Evolutionary conservation across 1,284 basidiomycete genomes (phyloP), one percentile per base, ranked within the genome.

Genomic region (Ustilago trichophora): DNA sequence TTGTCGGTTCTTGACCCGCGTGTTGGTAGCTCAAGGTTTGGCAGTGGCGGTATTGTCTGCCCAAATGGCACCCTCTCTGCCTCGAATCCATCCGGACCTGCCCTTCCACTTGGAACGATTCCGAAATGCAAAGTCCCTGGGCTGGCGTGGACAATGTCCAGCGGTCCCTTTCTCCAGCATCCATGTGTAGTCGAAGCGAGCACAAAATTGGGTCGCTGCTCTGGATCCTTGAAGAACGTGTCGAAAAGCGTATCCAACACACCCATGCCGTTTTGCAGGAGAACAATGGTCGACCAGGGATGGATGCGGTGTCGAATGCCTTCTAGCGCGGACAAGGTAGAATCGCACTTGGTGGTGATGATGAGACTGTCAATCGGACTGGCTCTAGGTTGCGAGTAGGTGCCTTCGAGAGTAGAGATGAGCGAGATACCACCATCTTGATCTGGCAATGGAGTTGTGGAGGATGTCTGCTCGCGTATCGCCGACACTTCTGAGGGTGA

Each of bases 251-350:
- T 83, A 74, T 98, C 93, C 81, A 93, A 90, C 13, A 95, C 85
- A 15, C 93, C 94, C 88, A 96, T 85, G 85, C 80, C 94, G 80
- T 97, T 97, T 79, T 96, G 91, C 44, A 96, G 82, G 6, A 98
- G 86, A 1, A 95, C 90, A 65, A 98, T 87, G 22, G 93, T 96
- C 37, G 89, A 90, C 47, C 86, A 81, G 0, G 86, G 82, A 5
- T 86, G 85, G 24, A 97, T 82, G 18, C 92, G 87, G 9, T 86
- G 86, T 6, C 86, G 82, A 43, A 98, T 85, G 4, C 83, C 77
- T 21, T 83, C 82, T 26, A 98, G 77, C 3, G 89, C 88, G 2
- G 80, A 70, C 0, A 88, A 44, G 0, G 90, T 90, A 13, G 87
- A 84, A 18, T 88, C 85, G 1, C 91, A 89, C 80, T 94, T 95